These are phyloP conservation scores for Umbelopsis vinacea DNA, from an alignment of 192 early-diverging fungal genomes.

Conservation along the genomic window DNA sequence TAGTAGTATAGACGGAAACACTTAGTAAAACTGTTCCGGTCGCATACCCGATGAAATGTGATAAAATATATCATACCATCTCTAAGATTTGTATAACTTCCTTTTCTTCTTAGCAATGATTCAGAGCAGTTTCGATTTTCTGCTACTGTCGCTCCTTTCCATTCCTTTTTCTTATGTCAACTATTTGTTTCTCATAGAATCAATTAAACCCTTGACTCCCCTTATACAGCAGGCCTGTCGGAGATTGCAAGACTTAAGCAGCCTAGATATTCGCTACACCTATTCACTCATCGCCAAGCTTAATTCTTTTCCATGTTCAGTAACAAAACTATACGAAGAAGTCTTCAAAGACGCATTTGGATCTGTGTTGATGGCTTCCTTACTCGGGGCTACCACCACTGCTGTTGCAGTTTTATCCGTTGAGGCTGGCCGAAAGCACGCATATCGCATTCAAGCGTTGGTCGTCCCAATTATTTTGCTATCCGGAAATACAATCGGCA, in stretches of 20 bases:
- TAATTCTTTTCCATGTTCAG: background rate
- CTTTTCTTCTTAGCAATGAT: background rate
- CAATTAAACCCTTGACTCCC: background rate
- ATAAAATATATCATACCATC: too few species aligned
- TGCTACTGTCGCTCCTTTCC: conserved; percentile 7
- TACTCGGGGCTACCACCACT: background rate
- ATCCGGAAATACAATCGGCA: background rate
- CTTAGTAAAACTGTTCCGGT: too few species aligned
- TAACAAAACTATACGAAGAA: background rate
- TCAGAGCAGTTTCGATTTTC: background rate
- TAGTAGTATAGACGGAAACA: too few species aligned
- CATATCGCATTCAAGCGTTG: background rate
- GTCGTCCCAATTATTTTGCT: background rate
- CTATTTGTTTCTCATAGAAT: background rate
- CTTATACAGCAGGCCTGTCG: background rate
- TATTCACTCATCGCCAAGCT: background rate
- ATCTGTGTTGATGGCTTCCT: background rate
- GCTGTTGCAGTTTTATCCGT: background rate
- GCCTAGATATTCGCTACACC: background rate
- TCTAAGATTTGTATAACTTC: too few species aligned
- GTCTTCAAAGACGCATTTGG: background rate
- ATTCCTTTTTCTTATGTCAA: conserved; percentile 13
- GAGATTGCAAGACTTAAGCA: background rate
- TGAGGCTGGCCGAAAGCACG: background rate
- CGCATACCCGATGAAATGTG: too few species aligned